These are phyloP conservation scores for Hysterangium stoloniferum DNA, from an alignment of 768 basidiomycete genomes.

Conservation along the genomic window DNA sequence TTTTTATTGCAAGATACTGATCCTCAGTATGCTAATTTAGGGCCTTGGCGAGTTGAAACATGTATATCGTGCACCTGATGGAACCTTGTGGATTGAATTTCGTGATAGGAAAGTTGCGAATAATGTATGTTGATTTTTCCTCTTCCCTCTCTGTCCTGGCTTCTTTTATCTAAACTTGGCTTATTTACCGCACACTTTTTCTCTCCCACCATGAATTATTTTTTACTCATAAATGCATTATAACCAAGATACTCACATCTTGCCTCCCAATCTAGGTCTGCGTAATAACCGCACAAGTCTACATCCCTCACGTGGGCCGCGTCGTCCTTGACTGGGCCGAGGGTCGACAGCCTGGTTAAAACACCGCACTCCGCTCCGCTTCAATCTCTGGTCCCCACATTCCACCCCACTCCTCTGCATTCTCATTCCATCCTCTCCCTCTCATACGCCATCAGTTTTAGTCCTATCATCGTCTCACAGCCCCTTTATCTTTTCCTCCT, in stretches of 20 bases:
- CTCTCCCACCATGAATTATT: too few species aligned
- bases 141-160: not conserved
- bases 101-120: constrained; percentile 5
- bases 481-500: not conserved
- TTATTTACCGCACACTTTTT: not conserved
- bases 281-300: constrained; percentile 5
- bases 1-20: not conserved
- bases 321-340: constrained; percentile 10
- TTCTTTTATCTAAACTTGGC: not conserved
- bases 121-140: not conserved
- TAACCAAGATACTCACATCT: too few species aligned
- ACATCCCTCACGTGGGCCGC: constrained; percentile 8
- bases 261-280: not conserved
- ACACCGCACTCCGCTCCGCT: not conserved
- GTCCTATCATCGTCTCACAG: not conserved
- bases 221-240: too few species aligned
- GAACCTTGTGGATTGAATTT: constrained; percentile 10
- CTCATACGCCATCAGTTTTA: not conserved
- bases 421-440: not conserved
- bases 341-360: constrained; percentile 8
- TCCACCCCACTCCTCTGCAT: not conserved
- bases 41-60: constrained; percentile 5
- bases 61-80: constrained; percentile 1
- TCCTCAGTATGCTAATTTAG: not conserved
- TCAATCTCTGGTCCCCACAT: not conserved